A percentile compares a stretch with the other conserved stretches of the same genome.
These are phyloP conservation scores for Boletus coccyginus DNA, from an alignment of 768 basidiomycete species.

Conservation along the genomic window DNA sequence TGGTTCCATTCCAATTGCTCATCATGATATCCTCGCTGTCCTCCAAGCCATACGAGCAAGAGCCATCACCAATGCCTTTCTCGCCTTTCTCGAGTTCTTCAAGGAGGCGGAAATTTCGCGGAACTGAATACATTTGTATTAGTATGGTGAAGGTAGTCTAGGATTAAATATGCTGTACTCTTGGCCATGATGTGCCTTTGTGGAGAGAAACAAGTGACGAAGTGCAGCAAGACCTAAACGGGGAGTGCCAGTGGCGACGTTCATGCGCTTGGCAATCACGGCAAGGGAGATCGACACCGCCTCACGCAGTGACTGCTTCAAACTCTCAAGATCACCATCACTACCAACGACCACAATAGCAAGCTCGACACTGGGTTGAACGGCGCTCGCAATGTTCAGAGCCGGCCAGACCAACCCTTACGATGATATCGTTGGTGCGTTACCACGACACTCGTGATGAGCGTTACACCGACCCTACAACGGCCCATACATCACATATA, in stretches of 20 bases:
- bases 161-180: slow-evolving; percentile 34
- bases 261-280: slow-evolving; percentile 10
- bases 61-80: slow-evolving; percentile 98
- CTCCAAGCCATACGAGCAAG: slow-evolving; percentile 94
- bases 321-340: slow-evolving; percentile 5
- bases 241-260: not conserved
- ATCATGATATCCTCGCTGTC: slow-evolving; percentile 96
- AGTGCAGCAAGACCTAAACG: not conserved
- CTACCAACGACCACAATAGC: not conserved
- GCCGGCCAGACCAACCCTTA: slow-evolving; percentile 70
- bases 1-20: slow-evolving; percentile 98
- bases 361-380: slow-evolving; percentile 4
- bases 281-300: slow-evolving; percentile 25
- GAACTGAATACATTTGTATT: slow-evolving; percentile 55
- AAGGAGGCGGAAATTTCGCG: slow-evolving; percentile 92
- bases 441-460: not conserved
- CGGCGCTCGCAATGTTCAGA: slow-evolving; percentile 57
- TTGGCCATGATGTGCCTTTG: slow-evolving; percentile 52
- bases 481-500: not conserved
- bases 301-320: slow-evolving; percentile 26
- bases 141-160: not conserved
- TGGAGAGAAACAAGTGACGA: slow-evolving; percentile 9
- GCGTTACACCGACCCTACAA: slow-evolving; percentile 5
- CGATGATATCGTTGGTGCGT: slow-evolving; percentile 90
- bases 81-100: slow-evolving; percentile 99